Conservation (phyloP, 805 yeast genomes). For the Lachancea dasiensis region DNA sequence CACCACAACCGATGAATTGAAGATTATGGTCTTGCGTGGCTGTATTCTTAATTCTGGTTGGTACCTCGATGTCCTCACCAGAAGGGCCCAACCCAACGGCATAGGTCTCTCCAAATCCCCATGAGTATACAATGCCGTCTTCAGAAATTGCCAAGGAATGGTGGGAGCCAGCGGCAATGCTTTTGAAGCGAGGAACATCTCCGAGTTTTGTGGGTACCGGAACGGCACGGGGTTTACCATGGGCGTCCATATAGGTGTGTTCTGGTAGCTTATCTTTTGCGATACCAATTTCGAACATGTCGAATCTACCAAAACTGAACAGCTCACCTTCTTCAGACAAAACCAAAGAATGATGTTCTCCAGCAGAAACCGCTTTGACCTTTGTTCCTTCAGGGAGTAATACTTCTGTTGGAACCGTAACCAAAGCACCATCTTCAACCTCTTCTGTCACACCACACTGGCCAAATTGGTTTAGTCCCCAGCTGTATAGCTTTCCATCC, state of each 20-base stretch:
- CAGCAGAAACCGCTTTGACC: conserved; percentile 64
- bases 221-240: conserved; percentile 75
- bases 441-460: conserved; percentile 84
- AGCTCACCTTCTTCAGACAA: conserved; percentile 66
- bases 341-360: conserved; percentile 90
- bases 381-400: conserved; percentile 57
- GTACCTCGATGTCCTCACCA: conserved; percentile 80
- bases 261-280: conserved; percentile 60
- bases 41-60: conserved; percentile 87
- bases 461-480: conserved; percentile 98
- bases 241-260: conserved; percentile 65
- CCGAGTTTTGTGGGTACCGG: conserved; percentile 74
- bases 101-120: conserved; percentile 98
- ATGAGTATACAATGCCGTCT: conserved; percentile 81
- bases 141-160: conserved; percentile 82
- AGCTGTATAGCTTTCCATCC: conserved; percentile 64
- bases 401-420: conserved; percentile 71
- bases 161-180: conserved; percentile 81
- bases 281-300: conserved; percentile 90
- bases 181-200: conserved; percentile 50
- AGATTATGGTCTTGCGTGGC: conserved; percentile 83
- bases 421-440: conserved; percentile 79
- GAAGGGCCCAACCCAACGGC: conserved; percentile 91
- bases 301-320: conserved; percentile 84
- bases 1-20: conserved; percentile 81